Conservation (phyloP, 306 rosid species). For the Ziziphus jujuba region DNA sequence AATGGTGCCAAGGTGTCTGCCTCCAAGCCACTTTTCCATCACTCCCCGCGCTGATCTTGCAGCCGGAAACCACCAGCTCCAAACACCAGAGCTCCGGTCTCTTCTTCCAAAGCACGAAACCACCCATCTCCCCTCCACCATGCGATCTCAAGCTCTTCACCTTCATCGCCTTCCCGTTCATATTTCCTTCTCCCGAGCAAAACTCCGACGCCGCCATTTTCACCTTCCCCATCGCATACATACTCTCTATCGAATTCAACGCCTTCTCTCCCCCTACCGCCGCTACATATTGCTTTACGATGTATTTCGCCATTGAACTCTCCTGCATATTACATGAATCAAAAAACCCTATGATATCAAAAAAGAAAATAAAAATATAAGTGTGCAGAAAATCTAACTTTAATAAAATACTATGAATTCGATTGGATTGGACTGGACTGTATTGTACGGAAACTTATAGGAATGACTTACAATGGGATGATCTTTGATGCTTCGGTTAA, state of each 20-base stretch:
- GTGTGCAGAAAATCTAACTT: no score
- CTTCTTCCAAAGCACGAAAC: slow-evolving; percentile 92
- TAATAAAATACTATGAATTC: no score
- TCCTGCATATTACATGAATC: slow-evolving; percentile 39
- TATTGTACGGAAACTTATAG: no score
- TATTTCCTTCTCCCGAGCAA: slow-evolving; percentile 49
- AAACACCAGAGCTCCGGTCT: slow-evolving; percentile 85
- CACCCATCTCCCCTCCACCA: slow-evolving; percentile 73
- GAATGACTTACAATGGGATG: slow-evolving; percentile 61
- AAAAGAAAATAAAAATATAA: not conserved
- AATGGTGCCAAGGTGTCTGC: slow-evolving; percentile 97
- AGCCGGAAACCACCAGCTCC: slow-evolving; percentile 75
- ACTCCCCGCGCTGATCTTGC: slow-evolving; percentile 91
- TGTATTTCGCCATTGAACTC: slow-evolving; percentile 79
- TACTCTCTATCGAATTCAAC: slow-evolving; percentile 62
- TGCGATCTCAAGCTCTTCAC: slow-evolving; percentile 39
- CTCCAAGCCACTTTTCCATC: slow-evolving; percentile 96
- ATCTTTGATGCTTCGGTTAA: slow-evolving; percentile 68
- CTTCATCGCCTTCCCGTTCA: slow-evolving; percentile 45
- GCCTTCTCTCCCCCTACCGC: slow-evolving; percentile 88
- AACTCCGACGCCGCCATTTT: slow-evolving; percentile 76
- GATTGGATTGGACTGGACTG: no score
- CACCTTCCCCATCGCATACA: slow-evolving; percentile 98
- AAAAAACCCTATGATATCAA: not conserved
- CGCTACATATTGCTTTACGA: slow-evolving; percentile 83